Conservation (phyloP, 2,329 filamentous ascomycete species). For the Ophiostoma sp. region DNA sequence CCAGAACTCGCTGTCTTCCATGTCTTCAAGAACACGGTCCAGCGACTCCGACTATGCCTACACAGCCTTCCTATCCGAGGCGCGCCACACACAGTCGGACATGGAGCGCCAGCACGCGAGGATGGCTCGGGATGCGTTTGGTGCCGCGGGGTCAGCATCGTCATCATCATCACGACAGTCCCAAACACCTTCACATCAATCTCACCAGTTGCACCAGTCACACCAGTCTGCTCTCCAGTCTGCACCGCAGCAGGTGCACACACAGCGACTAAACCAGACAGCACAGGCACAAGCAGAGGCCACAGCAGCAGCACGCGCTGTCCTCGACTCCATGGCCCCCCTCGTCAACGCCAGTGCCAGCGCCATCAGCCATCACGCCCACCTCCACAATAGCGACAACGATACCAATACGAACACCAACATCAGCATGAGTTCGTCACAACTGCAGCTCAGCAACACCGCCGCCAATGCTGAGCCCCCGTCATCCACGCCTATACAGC, state of each 20-base stretch:
- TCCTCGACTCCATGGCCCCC: not conserved
- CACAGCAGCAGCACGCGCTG: not conserved
- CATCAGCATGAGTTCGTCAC: not conserved
- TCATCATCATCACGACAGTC: conserved; percentile 13
- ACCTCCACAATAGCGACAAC: no score
- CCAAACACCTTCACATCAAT: conserved; percentile 8
- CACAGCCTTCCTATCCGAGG: not conserved
- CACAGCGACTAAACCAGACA: not conserved
- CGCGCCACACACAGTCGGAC: not conserved
- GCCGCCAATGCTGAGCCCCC: not conserved
- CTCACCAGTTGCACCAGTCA: not conserved
- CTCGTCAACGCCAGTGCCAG: conserved; percentile 18
- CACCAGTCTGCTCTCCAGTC: not conserved
- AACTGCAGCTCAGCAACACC: not conserved
- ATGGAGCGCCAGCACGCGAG: conserved; percentile 1
- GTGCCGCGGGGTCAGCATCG: not conserved
- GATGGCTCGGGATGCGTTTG: not conserved
- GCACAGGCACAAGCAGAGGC: not conserved
- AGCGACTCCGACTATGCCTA: not conserved
- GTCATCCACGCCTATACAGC: not conserved
- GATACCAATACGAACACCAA: not conserved
- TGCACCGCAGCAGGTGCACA: not conserved
- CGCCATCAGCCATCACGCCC: no score
- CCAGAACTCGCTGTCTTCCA: not conserved
- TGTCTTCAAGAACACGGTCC: not conserved